Evolutionary conservation across 495 filamentous ascomycete species (phyloP).

Genomic region (Penicillium antarcticum): DNA sequence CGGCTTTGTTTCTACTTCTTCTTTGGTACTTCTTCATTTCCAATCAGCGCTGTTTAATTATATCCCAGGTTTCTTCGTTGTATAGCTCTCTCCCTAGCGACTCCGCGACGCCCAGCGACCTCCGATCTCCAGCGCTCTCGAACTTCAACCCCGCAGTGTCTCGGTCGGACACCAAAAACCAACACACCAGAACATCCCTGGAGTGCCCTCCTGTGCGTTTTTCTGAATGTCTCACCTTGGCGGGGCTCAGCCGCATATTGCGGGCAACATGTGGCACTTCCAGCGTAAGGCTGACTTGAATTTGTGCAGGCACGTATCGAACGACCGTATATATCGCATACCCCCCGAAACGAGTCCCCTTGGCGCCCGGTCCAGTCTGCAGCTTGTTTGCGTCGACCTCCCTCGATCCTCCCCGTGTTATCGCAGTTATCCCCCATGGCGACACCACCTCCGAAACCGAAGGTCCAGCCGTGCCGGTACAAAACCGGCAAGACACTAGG

Average conservation of each 20-base stretch:
- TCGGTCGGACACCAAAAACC: neutral
- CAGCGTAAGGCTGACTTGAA: slow-evolving; percentile 14
- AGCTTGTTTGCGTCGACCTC: neutral
- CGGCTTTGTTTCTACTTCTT: neutral
- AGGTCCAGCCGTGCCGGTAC: slow-evolving; percentile 81
- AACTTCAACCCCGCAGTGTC: slow-evolving; percentile 2
- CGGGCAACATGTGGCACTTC: slow-evolving; percentile 2
- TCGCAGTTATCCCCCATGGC: slow-evolving; percentile 28
- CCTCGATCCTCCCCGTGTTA: neutral
- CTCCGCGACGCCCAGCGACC: no score
- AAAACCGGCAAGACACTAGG: slow-evolving; percentile 98
- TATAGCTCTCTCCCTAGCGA: neutral
- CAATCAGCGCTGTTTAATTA: neutral
- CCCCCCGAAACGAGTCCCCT: neutral
- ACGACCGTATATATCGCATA: neutral
- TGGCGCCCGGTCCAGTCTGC: neutral
- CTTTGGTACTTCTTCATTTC: no score
- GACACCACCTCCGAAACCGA: slow-evolving; percentile 46
- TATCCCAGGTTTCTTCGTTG: neutral
- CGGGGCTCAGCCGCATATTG: slow-evolving; percentile 10
- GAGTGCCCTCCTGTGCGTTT: slow-evolving; percentile 5
- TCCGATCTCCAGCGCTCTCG: neutral
- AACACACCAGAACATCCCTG: neutral
- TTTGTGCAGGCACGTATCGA: slow-evolving; percentile 9
- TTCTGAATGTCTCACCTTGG: neutral